Base-by-base conservation (phyloP, 257 asterid genomes). In the Ligustrum vulgare region DNA sequence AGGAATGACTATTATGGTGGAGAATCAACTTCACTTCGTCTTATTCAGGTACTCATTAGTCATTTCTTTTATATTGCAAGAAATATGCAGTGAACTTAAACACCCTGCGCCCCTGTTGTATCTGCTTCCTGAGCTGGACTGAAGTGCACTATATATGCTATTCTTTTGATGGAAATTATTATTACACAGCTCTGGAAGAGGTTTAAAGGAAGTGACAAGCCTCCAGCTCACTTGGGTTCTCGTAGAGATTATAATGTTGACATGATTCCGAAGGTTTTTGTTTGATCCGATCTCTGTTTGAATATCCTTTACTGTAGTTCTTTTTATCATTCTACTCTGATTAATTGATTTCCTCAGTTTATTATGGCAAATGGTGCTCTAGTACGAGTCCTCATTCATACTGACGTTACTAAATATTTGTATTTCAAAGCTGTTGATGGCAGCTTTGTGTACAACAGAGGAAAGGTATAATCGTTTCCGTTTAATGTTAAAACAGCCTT, bases 331-430 rank as follows among this genome's bases (percentile, higher is more conserved):
- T 71, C 67, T 64, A 43, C 51, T 41, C 35, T 64, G 25, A 22
- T 4, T 18, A 4, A n/a, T 68, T 78, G 37, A 22, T 22, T 58
- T 56, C 45, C 33, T 79, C 90, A 94, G 98, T 94, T 83, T 86
- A 94, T 94, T 63, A 92, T 94, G 98, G 98, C 98, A 72, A 94
- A 94, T 84, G 98, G 98, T 82, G 90, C 82, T 66, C 96, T 94
- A 75, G 98, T 94, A 70, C 92, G 98, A 43, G 93, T 92, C 77
- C 96, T 94, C 74, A 94, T 94, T 85, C 98, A 94, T 72, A 92
- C 98, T 6, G 91, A 91, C 79, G 98, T 94, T 35, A 94, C 98
- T 2, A 94, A 94, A 79, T 94, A 94, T 85, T 79, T 94, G 84
- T 87, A 78, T 83, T 94, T 94, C 82, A 94, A 94, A 87, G 97